phyloP scores from a whole-genome alignment of 2,329 filamentous ascomycete species.

The Chalaropsis thielavioides region DNA sequence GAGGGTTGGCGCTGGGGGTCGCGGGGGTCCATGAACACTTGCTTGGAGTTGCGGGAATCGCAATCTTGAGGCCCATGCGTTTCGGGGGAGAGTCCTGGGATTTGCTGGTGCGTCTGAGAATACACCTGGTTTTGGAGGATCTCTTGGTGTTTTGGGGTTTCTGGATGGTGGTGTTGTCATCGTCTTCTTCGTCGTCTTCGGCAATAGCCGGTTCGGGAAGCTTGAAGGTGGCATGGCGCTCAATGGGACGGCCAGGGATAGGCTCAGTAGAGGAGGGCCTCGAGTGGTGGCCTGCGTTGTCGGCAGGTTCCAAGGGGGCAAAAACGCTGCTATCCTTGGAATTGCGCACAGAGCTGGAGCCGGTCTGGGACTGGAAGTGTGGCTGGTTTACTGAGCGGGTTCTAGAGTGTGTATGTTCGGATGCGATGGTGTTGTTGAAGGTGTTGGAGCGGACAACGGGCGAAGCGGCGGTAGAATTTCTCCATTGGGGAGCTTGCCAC shows the following conservation, averaged over 20 bases:
- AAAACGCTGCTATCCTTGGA: not conserved
- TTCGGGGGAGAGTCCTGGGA: not conserved
- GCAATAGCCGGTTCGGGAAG: slow-evolving; percentile 40
- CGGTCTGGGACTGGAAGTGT: not conserved
- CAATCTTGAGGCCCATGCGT: slow-evolving; percentile 1
- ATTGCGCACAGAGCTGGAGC: slow-evolving; percentile 9
- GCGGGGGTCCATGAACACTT: slow-evolving; percentile 6
- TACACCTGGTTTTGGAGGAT: not conserved
- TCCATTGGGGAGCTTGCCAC: slow-evolving; percentile 16
- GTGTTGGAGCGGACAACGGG: slow-evolving; percentile 23
- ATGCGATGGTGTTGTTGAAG: not conserved
- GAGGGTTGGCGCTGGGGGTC: slow-evolving; percentile 22
- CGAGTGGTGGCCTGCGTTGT: not conserved
- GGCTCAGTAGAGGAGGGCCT: slow-evolving; percentile 1
- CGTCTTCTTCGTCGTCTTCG: slow-evolving; percentile 15
- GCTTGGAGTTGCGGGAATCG: not conserved
- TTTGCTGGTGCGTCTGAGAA: slow-evolving; percentile 7
- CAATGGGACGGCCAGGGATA: slow-evolving; percentile 14
- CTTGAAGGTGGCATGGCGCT: slow-evolving; percentile 28
- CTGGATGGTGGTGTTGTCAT: not conserved
- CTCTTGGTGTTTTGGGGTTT: not conserved
- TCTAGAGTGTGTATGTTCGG: not conserved
- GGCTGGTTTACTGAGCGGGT: too few relatives aligned
- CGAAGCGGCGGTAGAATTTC: slow-evolving; percentile 23
- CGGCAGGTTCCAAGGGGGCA: not conserved